Evolutionary conservation across 2,329 filamentous ascomycete genomes (phyloP), one percentile per base, ranked within the genome.

Genomic region (Hysterium pulicare): DNA sequence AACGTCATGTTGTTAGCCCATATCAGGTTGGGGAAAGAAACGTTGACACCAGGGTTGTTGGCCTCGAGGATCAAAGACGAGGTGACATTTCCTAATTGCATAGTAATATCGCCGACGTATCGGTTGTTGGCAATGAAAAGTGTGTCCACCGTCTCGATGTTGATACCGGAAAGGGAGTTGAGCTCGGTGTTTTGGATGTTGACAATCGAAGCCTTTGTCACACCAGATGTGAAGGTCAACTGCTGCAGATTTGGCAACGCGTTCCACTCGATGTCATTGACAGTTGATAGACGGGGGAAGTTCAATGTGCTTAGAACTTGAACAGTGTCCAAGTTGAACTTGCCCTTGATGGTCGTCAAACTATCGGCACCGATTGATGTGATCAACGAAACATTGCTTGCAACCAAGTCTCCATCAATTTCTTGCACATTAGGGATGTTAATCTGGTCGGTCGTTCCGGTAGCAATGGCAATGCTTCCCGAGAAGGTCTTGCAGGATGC

Each of bases 51-150:
- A 53, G 79, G 72, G 62, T 85, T 84, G 76, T 98, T 98, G 75
- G 84, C 83, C 57, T 83, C 81, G 64, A 98, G 82, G 59, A 78
- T 82, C 40, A 96, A 73, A 35, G 76, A 68, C 43, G 79, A 75
- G 52, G 78, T 85, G 58, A 95, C 79, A 72, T 87, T 91, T 67
- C 77, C 77, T 45, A 97, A 77, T 64, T 86, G 79, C 69, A 90
- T 87, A 63, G 81, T 79, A 73, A 94, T 87, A 48, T 75, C 76
- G 63, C 79, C 81, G 57, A 98, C 78, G 64, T 85, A 84, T 48
- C 73, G 74, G 82, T 97, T 97, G 83, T 95, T 95, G 79, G 87
- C 85, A 71, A 98, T 85, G 67, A 87, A 76, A 66, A 98, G 80
- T 53, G 73, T 76, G 44, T 80, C 77, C 41, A 89, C 83, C n/a